Evolutionary conservation across 225 moss, liverwort and hornwort genomes (phyloP).

Genomic region (Marchantia paleacea): DNA sequence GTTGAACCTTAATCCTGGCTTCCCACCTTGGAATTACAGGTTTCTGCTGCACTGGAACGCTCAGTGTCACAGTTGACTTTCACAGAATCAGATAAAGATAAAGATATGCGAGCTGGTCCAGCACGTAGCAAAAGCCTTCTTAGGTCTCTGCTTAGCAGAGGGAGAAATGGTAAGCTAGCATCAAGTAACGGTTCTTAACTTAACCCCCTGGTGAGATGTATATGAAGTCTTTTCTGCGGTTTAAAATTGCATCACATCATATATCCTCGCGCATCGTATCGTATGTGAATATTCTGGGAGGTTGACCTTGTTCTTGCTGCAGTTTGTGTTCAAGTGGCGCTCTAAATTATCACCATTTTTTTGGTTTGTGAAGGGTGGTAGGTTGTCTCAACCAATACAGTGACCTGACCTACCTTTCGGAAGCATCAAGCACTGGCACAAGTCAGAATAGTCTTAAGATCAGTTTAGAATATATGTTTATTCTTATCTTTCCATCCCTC

Average conservation of each 20-base stretch:
- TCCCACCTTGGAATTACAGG: constrained; percentile 27
- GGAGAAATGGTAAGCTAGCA: constrained; percentile 52
- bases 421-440: constrained; percentile 13
- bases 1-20: constrained; percentile 11
- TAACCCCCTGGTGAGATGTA: constrained; percentile 4
- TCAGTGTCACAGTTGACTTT: constrained; percentile 41
- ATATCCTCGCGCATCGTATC: too few species aligned
- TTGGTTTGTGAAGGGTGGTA: constrained; percentile 30
- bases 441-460: neutral
- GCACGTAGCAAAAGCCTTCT: constrained; percentile 55
- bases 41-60: constrained; percentile 34
- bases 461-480: neutral
- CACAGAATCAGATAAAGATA: constrained; percentile 42
- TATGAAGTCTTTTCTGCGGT: neutral
- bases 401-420: neutral
- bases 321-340: neutral
- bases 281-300: too few species aligned
- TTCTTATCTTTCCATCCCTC: too few species aligned
- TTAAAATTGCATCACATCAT: too few species aligned
- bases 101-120: constrained; percentile 34
- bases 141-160: constrained; percentile 54
- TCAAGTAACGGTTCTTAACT: constrained; percentile 31
- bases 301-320: neutral
- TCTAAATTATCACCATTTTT: constrained; percentile 9
- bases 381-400: constrained; percentile 17